These are phyloP conservation scores for Ceratorhiza oryzae-sativae DNA, from an alignment of 1,284 basidiomycete genomes.

Conservation along the genomic window DNA sequence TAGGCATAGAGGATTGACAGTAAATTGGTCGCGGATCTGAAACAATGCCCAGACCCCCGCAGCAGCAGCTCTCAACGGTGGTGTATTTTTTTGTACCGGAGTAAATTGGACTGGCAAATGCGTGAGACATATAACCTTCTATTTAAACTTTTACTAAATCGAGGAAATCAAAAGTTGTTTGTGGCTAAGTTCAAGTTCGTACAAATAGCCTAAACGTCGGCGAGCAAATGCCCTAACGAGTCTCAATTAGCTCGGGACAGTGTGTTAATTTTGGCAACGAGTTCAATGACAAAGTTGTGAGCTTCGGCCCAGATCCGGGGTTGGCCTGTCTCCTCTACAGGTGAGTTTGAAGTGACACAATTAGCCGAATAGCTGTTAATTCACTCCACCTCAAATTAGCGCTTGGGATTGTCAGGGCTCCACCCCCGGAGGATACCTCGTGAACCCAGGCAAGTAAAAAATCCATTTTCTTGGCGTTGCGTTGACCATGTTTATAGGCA, in stretches of 20 bases:
- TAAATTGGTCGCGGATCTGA: background rate
- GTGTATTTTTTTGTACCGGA: constrained; percentile 20
- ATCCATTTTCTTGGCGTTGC: background rate
- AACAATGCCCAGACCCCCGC: background rate
- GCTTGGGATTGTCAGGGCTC: constrained; percentile 10
- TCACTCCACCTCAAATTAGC: background rate
- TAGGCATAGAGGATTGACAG: background rate
- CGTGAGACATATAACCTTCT: background rate
- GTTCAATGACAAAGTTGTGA: constrained; percentile 28
- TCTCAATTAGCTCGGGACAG: background rate
- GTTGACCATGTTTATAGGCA: background rate
- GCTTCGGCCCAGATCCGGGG: constrained; percentile 17
- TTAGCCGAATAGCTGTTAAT: background rate
- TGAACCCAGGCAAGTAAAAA: constrained; percentile 13
- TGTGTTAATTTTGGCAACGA: constrained; percentile 34
- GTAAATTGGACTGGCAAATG: background rate
- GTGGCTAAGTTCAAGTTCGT: constrained; percentile 17
- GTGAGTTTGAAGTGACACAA: constrained; percentile 5
- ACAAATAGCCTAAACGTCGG: background rate
- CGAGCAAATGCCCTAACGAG: background rate
- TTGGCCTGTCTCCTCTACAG: constrained; percentile 16
- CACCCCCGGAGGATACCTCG: constrained; percentile 2
- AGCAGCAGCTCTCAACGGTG: constrained; percentile 10
- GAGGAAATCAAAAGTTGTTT: constrained; percentile 4
- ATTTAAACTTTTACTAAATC: background rate